These are phyloP conservation scores for Plantago ovata DNA, from an alignment of 257 asterid species.

Conservation along the genomic window DNA sequence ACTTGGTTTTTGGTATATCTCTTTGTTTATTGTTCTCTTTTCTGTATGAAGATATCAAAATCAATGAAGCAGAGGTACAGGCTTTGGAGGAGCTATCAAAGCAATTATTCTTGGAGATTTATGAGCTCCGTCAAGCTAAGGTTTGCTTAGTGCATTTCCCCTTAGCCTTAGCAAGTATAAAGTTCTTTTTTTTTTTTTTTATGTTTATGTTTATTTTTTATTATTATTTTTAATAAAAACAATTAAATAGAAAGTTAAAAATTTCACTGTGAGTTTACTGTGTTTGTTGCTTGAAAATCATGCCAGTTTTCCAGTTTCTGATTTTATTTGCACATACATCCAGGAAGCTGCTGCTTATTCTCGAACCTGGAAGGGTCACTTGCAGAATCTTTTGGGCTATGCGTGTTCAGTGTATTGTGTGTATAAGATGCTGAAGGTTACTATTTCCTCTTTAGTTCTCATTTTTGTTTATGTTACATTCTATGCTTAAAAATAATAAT, in stretches of 20 bases:
- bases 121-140: slow-evolving; percentile 99
- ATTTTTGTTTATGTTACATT: slow-evolving; percentile 11
- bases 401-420: slow-evolving; percentile 92
- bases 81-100: slow-evolving; percentile 94
- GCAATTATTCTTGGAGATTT: slow-evolving; percentile 85
- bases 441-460: background rate
- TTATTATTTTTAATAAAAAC: too few species aligned
- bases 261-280: background rate
- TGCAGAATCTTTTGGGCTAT: slow-evolving; percentile 97
- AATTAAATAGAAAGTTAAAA: too few species aligned
- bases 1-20: background rate
- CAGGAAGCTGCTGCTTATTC: slow-evolving; percentile 99
- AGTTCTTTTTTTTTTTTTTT: too few species aligned
- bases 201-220: too few species aligned
- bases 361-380: slow-evolving; percentile 99
- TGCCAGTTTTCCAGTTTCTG: slow-evolving; percentile 12
- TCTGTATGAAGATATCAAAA: slow-evolving; percentile 60
- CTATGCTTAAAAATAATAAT: too few species aligned
- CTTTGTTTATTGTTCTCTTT: slow-evolving; percentile 12
- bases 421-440: slow-evolving; percentile 91
- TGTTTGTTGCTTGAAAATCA: slow-evolving; percentile 10
- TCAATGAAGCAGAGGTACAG: slow-evolving; percentile 90
- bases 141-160: slow-evolving; percentile 34
- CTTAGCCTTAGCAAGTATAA: too few species aligned
- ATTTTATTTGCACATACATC: slow-evolving; percentile 23